Base-by-base conservation (phyloP, 1,284 basidiomycete genomes). In the Tylopilus orsonianus region DNA sequence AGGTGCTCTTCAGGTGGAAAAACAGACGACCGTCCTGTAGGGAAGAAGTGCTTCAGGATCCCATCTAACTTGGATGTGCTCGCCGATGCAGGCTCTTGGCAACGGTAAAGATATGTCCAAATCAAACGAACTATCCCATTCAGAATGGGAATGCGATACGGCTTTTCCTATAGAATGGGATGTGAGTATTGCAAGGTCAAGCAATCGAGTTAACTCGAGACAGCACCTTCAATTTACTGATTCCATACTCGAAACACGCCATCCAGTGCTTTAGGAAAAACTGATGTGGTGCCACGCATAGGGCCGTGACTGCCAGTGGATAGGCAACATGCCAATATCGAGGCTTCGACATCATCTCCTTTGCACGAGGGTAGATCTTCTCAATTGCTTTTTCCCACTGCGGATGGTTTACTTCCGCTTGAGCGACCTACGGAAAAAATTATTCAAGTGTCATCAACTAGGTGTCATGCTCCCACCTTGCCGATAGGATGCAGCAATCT, bases 341-440 rank as follows among this genome's bases (percentile, higher is more conserved):
- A 8, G 90, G 90, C 66, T 97, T 97, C 32, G 78, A 72, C 64
- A 87, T 83, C 90, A 97, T 95, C 46, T 89, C 87, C 48, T 80
- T 78, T 5, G 93, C 92, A 58, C 90, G 87, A 1, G 89, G 87
- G 61, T 87, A 85, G 35, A 98, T 90, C 6, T 83, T 72, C 55
- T 93, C 87, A 39, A 97, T 87, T 0, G 93, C 93, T 64, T 92
- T 93, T 2, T 85, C 87, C 95, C 95, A 98, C 48, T 88, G 79
- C 0, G 95, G 95, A 65, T 97, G 90, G 61, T 97, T 97, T 41
- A 96, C 92, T 71, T 98, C 95, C 1, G 93, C 95, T 65, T 96
- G 93, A 0, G 93, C 95, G 22, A 90, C 93, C 85, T 93, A 57
- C 13, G 48, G 29, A 54, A 20, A n/a, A 34, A 16, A 14, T 49